phyloP scores from a whole-genome alignment of 1,284 basidiomycete species.

The Melampsora larici-populina region DNA sequence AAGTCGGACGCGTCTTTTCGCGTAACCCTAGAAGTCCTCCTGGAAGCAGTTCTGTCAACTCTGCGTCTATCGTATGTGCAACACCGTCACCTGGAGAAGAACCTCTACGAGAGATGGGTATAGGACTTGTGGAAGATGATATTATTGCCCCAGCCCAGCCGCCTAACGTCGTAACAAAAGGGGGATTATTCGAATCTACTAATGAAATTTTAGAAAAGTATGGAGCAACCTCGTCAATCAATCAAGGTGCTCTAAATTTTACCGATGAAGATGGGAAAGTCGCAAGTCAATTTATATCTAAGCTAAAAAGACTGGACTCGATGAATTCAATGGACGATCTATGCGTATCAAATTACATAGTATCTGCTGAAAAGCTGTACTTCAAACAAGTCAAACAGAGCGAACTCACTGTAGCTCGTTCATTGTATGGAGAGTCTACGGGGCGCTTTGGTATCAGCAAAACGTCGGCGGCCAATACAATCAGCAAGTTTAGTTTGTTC shows the following conservation, averaged over 20 bases:
- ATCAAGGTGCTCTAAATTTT: constrained; percentile 85
- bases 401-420: constrained; percentile 59
- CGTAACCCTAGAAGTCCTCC: no score
- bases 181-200: constrained; percentile 70
- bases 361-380: constrained; percentile 84
- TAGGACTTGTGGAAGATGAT: neutral
- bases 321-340: constrained; percentile 85
- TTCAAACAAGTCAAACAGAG: constrained; percentile 80
- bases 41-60: no score
- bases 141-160: neutral
- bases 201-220: constrained; percentile 84
- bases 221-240: constrained; percentile 71
- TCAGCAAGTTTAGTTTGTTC: no score
- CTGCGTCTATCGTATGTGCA: no score
- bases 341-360: constrained; percentile 82
- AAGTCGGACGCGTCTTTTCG: no score
- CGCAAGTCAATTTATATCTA: constrained; percentile 80
- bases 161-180: neutral
- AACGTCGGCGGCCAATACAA: neutral
- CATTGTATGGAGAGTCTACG: neutral
- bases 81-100: neutral
- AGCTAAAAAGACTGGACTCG: constrained; percentile 69
- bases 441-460: constrained; percentile 15
- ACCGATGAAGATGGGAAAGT: constrained; percentile 88
- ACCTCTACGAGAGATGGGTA: neutral